phyloP scores from a whole-genome alignment of 108 stramenopile genomes.

The Skeletonema costatum region DNA sequence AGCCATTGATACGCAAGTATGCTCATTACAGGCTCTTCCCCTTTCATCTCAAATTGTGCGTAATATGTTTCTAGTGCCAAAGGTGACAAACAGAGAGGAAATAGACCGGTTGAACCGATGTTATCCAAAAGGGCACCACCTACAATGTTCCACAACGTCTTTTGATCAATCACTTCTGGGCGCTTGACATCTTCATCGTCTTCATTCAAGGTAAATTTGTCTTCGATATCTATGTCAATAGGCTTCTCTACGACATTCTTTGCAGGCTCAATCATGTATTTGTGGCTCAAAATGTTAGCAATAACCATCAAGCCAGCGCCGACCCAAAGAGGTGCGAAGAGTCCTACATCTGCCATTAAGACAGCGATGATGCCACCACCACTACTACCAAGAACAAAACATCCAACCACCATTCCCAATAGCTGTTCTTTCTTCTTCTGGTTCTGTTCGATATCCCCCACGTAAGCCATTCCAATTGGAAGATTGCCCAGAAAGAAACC shows the following conservation, averaged over 20 bases:
- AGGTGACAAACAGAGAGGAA: constrained; percentile 59
- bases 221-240: neutral
- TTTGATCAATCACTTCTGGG: constrained; percentile 49
- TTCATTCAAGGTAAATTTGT: constrained; percentile 15
- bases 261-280: constrained; percentile 51
- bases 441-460: constrained; percentile 44
- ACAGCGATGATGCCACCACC: constrained; percentile 68
- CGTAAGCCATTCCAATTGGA: constrained; percentile 62
- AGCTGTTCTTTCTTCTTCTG: constrained; percentile 45
- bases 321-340: constrained; percentile 55
- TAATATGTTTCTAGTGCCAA: constrained; percentile 52
- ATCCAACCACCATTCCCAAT: constrained; percentile 50
- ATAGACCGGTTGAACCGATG: constrained; percentile 54
- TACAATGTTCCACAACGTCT: constrained; percentile 49
- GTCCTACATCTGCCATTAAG: constrained; percentile 46
- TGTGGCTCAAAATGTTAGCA: constrained; percentile 11
- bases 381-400: constrained; percentile 48
- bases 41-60: constrained; percentile 25
- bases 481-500: constrained; percentile 52
- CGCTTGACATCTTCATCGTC: constrained; percentile 22
- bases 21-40: constrained; percentile 49
- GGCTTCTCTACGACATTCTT: constrained; percentile 10
- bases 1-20: constrained; percentile 55
- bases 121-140: constrained; percentile 54
- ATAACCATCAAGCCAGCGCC: constrained; percentile 37